phyloP scores from a whole-genome alignment of 2,329 filamentous ascomycete species.

The Monosporascus sp. region DNA sequence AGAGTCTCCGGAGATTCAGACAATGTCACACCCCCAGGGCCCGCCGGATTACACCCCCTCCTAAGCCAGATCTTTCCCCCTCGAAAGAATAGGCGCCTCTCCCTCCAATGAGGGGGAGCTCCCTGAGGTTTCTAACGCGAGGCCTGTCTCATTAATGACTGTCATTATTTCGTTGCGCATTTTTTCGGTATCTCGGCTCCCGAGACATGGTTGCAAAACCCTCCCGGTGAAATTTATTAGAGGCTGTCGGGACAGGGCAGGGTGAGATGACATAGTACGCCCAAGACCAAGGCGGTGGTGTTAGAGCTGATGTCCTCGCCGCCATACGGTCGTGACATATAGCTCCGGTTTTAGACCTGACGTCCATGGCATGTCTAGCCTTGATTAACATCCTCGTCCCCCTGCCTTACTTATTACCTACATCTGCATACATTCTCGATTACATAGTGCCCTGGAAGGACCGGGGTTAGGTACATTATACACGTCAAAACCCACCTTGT shows the following conservation, averaged over 20 bases:
- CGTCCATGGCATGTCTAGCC: not conserved
- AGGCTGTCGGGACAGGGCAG: not conserved
- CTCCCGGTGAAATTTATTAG: not conserved
- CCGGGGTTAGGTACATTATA: not conserved
- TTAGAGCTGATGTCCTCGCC: not conserved
- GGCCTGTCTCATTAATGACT: not conserved
- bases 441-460: not conserved
- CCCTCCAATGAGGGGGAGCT: not conserved
- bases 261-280: not conserved
- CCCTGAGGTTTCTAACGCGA: not conserved
- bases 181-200: not conserved
- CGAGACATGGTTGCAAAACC: not conserved
- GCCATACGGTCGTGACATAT: not conserved
- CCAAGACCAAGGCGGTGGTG: not conserved
- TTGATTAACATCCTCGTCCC: not conserved
- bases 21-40: constrained; percentile 19
- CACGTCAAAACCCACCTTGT: not conserved
- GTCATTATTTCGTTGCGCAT: not conserved
- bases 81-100: too few species aligned
- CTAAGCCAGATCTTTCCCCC: not conserved
- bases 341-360: not conserved
- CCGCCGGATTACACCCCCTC: constrained; percentile 21
- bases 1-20: constrained; percentile 21
- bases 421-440: not conserved
- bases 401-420: not conserved